Base-by-base conservation (phyloP, 352 stramenopile genomes). In the Phytophthora ohioensis region DNA sequence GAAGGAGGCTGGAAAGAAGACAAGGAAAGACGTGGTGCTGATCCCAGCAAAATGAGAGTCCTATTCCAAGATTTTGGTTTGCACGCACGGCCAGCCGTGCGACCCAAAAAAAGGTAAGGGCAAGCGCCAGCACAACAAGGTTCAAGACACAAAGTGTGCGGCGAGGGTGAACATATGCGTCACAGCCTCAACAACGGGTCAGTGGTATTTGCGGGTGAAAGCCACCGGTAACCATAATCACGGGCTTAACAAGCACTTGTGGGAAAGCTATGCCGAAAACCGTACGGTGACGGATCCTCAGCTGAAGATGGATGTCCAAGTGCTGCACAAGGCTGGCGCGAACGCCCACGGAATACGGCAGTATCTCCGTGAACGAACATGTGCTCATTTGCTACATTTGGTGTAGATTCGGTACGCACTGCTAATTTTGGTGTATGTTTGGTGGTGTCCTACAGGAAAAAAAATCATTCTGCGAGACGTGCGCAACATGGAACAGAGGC, bases 251-350 rank as follows among this genome's bases (percentile, higher is more conserved):
- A 39, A 57, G 13, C 61, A 63, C 21, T 0, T 62, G 0, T 62
- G 52, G 35, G 32, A 56, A n/a, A 17, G 21, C 6, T 69, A 53
- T 15, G 15, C 32, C 0, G 41, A 56, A 8, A 68, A 57, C 12
- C 27, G 2, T 41, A 41, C 36, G 7, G 36, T 41, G 36, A 41
- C 7, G 61, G 9, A 57, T 11, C 9, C 21, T 3, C 0, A 10
- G 5, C 17, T 67, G 15, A 32, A 1, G 2, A 3, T 21, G 2
- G 51, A 60, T 3, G 49, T 60, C 1, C 12, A 4, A 2, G 32
- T 49, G 11, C 11, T 67, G n/a, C 60, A 39, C 10, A 54, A 67
- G 41, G 51, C 49, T 47, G 60, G 49, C 3, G 46, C 47, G 6
- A 51, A 8, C 12, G 47, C 49, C 1, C 21, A 57, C 13, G 46